These are phyloP conservation scores for Monosporascus sp. DNA, from an alignment of 2,329 filamentous ascomycete species.

Conservation along the genomic window DNA sequence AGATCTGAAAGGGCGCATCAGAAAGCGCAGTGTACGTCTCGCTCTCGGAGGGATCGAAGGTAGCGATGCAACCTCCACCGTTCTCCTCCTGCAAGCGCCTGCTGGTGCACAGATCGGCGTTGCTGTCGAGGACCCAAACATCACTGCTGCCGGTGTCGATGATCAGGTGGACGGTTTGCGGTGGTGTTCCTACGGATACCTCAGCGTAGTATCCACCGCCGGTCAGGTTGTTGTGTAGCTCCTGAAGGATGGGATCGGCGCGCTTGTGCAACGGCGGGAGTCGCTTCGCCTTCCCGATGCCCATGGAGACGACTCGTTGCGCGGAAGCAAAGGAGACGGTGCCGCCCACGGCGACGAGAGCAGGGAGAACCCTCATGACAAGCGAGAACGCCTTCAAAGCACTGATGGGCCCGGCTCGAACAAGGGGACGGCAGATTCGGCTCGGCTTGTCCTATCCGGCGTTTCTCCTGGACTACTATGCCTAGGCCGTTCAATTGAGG, in stretches of 20 bases:
- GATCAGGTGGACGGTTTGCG: constrained; percentile 48
- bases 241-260: constrained; percentile 15
- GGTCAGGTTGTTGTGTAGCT: constrained; percentile 48
- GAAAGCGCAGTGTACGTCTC: constrained; percentile 42
- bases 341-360: neutral
- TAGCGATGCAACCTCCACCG: constrained; percentile 31
- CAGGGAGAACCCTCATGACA: neutral
- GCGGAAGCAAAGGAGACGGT: constrained; percentile 1
- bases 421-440: too few species aligned
- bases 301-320: constrained; percentile 21
- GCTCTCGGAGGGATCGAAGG: constrained; percentile 42
- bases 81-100: constrained; percentile 27
- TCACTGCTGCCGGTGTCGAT: constrained; percentile 62
- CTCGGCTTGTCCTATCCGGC: too few species aligned
- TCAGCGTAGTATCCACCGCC: constrained; percentile 53
- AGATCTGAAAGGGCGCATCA: constrained; percentile 48
- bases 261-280: constrained; percentile 22
- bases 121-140: constrained; percentile 47
- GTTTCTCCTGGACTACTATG: neutral
- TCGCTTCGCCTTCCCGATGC: constrained; percentile 14
- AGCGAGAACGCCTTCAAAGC: neutral
- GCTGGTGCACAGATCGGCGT: constrained; percentile 36
- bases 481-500: neutral
- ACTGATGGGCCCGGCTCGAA: too few species aligned
- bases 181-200: constrained; percentile 54